Conservation (phyloP, 495 filamentous ascomycete species). For the Xylaria bambusicola region DNA sequence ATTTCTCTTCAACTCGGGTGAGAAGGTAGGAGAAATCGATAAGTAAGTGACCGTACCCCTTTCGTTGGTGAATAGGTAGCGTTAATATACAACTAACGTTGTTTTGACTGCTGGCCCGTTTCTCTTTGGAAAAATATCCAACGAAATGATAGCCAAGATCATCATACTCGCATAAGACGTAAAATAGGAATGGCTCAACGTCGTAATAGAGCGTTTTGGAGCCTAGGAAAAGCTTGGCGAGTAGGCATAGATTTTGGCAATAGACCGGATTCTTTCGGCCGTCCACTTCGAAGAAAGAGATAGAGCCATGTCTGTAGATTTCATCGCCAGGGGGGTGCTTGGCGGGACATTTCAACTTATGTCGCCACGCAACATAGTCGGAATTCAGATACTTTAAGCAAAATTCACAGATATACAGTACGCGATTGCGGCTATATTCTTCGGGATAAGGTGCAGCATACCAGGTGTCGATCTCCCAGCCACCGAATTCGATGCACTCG, state of each 20-base stretch:
- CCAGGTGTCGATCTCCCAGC: slow-evolving; percentile 98
- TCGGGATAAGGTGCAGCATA: slow-evolving; percentile 99
- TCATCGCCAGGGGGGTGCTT: slow-evolving; percentile 97
- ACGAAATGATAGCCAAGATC: slow-evolving; percentile 95
- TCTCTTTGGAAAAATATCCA: slow-evolving; percentile 99
- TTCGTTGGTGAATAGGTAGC: slow-evolving; percentile 91
- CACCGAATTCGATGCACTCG: slow-evolving; percentile 97
- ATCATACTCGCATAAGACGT: slow-evolving; percentile 96
- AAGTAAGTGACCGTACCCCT: slow-evolving; percentile 93
- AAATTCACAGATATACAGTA: slow-evolving; percentile 98
- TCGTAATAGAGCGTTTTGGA: slow-evolving; percentile 99
- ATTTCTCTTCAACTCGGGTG: slow-evolving; percentile 89
- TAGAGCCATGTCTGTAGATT: slow-evolving; percentile 91
- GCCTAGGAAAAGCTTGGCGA: slow-evolving; percentile 94
- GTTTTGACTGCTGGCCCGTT: slow-evolving; percentile 89
- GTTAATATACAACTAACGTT: slow-evolving; percentile 98
- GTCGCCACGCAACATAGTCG: slow-evolving; percentile 94
- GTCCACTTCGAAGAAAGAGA: slow-evolving; percentile 96
- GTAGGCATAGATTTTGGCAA: slow-evolving; percentile 93
- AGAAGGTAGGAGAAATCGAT: slow-evolving; percentile 98
- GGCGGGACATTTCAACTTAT: slow-evolving; percentile 95
- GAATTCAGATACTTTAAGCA: slow-evolving; percentile 99
- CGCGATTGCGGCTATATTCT: slow-evolving; percentile 92
- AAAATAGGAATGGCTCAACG: slow-evolving; percentile 97
- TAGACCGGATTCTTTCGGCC: slow-evolving; percentile 96